Conservation (phyloP, 306 rosid genomes). For the Vigna trinervia region DNA sequence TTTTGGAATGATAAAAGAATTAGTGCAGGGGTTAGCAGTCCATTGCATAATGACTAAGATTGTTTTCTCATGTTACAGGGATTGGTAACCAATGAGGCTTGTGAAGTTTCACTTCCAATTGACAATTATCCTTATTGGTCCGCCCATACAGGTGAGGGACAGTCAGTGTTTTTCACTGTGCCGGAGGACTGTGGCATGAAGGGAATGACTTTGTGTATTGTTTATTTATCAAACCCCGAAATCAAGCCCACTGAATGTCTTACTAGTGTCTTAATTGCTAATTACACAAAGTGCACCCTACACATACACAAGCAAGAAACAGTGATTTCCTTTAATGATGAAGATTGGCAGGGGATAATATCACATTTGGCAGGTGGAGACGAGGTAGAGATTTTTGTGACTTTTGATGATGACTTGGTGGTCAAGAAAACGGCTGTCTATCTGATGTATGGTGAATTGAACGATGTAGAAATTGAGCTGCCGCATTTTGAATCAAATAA, state of each 20-base stretch:
- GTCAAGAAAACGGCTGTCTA: not conserved
- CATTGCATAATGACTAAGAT: not conserved
- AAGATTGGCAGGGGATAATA: constrained; percentile 21
- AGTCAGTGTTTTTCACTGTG: not conserved
- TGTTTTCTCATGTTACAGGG: not conserved
- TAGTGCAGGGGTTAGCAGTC: not conserved
- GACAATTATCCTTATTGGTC: not conserved
- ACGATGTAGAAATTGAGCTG: not conserved
- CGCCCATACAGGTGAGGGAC: not conserved
- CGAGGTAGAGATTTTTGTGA: constrained; percentile 12
- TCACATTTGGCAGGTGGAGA: constrained; percentile 28
- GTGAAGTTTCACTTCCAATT: not conserved
- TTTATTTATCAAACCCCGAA: not conserved
- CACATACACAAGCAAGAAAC: not conserved
- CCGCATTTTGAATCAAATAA: too few relatives aligned
- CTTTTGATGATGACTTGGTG: not conserved
- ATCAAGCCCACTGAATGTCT: not conserved
- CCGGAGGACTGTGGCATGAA: not conserved
- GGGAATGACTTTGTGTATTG: not conserved
- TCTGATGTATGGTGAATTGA: not conserved
- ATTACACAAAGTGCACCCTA: not conserved
- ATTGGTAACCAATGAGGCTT: not conserved
- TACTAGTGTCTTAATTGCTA: not conserved
- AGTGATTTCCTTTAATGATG: constrained; percentile 12
- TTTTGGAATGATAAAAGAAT: not conserved